Conservation (phyloP, 164 flowering plant species). For the Berberis thunbergii region DNA sequence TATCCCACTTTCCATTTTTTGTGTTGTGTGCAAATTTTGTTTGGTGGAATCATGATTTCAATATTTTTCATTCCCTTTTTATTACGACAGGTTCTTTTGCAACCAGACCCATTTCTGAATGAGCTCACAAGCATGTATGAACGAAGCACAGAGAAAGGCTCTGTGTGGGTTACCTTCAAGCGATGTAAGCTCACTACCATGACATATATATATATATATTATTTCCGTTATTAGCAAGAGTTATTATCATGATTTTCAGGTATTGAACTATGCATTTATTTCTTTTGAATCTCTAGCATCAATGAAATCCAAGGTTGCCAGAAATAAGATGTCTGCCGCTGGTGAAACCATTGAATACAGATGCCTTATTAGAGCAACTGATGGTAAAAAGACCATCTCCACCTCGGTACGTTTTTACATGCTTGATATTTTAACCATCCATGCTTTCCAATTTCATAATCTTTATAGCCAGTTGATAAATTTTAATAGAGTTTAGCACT, state of each 20-base stretch:
- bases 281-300: constrained; percentile 40
- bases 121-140: constrained; percentile 85
- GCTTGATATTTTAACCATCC: not conserved
- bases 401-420: constrained; percentile 39
- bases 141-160: constrained; percentile 53
- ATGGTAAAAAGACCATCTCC: constrained; percentile 74
- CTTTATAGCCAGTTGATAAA: no score
- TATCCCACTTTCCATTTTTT: no score
- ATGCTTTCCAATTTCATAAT: no score
- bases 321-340: constrained; percentile 46
- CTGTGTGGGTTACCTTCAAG: constrained; percentile 85
- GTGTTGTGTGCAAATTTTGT: no score
- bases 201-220: not conserved
- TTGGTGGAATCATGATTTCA: no score
- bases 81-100: constrained; percentile 45
- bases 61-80: not conserved
- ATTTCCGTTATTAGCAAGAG: not conserved
- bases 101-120: constrained; percentile 73
- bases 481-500: no score
- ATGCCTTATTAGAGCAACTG: constrained; percentile 77
- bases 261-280: not conserved
- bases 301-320: constrained; percentile 51
- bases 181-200: constrained; percentile 36
- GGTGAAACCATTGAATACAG: constrained; percentile 54
- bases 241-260: not conserved